A percentile compares a stretch with the other conserved stretches of the same genome.
Evolutionary conservation across 768 basidiomycete species (phyloP).

Genomic region (Astraeus odoratus): DNA sequence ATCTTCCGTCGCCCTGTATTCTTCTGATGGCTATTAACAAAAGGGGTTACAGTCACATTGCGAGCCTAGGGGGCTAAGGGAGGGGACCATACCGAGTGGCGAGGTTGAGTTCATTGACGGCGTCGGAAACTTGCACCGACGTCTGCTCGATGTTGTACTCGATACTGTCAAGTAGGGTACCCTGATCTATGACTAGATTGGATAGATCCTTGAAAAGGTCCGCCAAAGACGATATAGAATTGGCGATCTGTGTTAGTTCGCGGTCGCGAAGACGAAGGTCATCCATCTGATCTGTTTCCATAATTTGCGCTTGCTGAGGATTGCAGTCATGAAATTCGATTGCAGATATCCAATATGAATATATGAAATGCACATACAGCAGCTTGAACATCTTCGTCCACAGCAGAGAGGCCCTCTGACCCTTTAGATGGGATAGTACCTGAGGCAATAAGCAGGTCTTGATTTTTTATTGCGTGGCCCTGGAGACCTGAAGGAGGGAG

Average conservation of each 20-base stretch:
- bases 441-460: constrained; percentile 87
- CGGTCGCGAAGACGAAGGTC: constrained; percentile 46
- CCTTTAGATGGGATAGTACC: constrained; percentile 79
- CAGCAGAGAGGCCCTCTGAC: constrained; percentile 73
- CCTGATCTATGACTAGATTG: constrained; percentile 93
- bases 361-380: constrained; percentile 47
- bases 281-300: constrained; percentile 32
- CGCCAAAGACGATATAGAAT: constrained; percentile 84
- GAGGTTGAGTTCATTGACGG: constrained; percentile 74
- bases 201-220: constrained; percentile 96
- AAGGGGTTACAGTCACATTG: not conserved
- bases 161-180: constrained; percentile 90
- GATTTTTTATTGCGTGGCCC: constrained; percentile 97
- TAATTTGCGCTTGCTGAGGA: constrained; percentile 26
- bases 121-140: constrained; percentile 71
- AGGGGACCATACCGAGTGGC: constrained; percentile 63
- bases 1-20: constrained; percentile 90
- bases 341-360: constrained; percentile 8
- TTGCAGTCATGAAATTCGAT: not conserved
- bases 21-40: constrained; percentile 70
- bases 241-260: constrained; percentile 85
- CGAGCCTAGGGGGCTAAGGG: not conserved
- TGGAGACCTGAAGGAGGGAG: constrained; percentile 61
- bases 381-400: constrained; percentile 87
- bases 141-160: constrained; percentile 98